These are phyloP conservation scores for Penicillium occitanis DNA, from an alignment of 2,329 filamentous ascomycete species.

Conservation along the genomic window DNA sequence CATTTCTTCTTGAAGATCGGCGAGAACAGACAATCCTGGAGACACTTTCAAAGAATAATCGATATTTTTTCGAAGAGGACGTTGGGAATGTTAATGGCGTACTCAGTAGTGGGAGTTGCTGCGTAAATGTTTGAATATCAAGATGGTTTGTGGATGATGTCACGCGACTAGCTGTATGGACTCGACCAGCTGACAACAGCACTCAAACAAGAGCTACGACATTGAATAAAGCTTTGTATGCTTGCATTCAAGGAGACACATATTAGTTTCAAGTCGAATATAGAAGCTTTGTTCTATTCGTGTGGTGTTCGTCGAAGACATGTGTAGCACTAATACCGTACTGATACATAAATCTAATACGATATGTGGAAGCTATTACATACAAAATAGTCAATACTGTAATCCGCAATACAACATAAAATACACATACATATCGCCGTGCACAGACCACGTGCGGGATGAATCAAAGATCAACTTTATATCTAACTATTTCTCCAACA, in stretches of 20 bases:
- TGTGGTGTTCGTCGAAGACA: background rate
- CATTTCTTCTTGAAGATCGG: background rate
- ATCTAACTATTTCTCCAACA: background rate
- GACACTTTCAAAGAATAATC: too few relatives aligned
- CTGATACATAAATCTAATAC: background rate
- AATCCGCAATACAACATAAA: background rate
- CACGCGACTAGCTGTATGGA: background rate
- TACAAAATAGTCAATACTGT: background rate
- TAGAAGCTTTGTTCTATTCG: background rate
- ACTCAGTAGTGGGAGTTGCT: background rate
- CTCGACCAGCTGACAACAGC: background rate
- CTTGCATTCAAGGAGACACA: too few relatives aligned
- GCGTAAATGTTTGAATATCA: background rate
- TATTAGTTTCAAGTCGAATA: background rate
- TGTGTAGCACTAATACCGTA: background rate
- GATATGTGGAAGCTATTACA: too few relatives aligned
- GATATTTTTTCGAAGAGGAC: background rate
- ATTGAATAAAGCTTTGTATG: background rate
- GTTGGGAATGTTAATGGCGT: background rate
- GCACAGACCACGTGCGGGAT: slow-evolving; percentile 4
- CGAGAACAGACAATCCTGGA: background rate
- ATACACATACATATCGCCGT: background rate
- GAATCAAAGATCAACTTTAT: slow-evolving; percentile 6
- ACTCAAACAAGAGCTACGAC: background rate
- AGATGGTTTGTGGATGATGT: background rate